Percentiles rank a stretch among this genome's conserved stretches.
Conservation (phyloP, 2,329 filamentous ascomycete genomes). For the Xylaria sp. region DNA sequence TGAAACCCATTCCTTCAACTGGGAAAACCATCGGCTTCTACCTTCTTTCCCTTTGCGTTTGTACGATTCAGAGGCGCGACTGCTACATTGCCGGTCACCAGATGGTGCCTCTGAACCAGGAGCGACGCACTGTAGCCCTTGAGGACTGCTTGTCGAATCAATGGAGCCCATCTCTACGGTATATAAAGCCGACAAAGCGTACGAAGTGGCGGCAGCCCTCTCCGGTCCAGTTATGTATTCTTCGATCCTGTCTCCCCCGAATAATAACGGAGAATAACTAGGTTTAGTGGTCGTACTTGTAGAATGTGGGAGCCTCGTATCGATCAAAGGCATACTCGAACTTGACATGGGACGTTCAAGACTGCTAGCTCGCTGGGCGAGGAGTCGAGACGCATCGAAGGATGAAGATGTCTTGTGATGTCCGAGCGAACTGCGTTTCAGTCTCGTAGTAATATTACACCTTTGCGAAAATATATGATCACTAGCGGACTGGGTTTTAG, state of each 20-base stretch:
- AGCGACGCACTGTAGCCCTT: slow-evolving; percentile 4
- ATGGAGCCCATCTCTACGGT: slow-evolving; percentile 28
- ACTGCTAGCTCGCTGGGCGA: slow-evolving; percentile 23
- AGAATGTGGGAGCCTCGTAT: slow-evolving; percentile 35
- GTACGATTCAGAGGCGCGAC: slow-evolving; percentile 29
- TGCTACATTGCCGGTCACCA: slow-evolving; percentile 18
- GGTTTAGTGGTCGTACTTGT: slow-evolving; percentile 15
- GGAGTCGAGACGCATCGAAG: slow-evolving; percentile 42
- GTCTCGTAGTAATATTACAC: slow-evolving; percentile 35
- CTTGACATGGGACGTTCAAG: slow-evolving; percentile 44
- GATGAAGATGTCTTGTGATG: slow-evolving; percentile 45
- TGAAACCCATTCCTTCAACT: slow-evolving; percentile 61
- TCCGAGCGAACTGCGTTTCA: slow-evolving; percentile 45
- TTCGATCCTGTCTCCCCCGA: slow-evolving; percentile 11
- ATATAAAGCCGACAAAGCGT: slow-evolving; percentile 22
- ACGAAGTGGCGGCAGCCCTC: slow-evolving; percentile 16
- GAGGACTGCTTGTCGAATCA: slow-evolving; percentile 21
- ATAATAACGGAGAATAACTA: slow-evolving; percentile 14
- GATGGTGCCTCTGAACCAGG: slow-evolving; percentile 11
- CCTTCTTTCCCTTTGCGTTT: slow-evolving; percentile 47
- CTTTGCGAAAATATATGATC: slow-evolving; percentile 41
- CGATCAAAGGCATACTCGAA: slow-evolving; percentile 42
- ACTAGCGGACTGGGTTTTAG: slow-evolving; percentile 37
- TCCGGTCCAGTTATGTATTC: slow-evolving; percentile 20
- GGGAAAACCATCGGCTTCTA: slow-evolving; percentile 53